These are phyloP conservation scores for Tetradesmus lagerheimii DNA, from an alignment of 139 green algal genomes.

Conservation along the genomic window DNA sequence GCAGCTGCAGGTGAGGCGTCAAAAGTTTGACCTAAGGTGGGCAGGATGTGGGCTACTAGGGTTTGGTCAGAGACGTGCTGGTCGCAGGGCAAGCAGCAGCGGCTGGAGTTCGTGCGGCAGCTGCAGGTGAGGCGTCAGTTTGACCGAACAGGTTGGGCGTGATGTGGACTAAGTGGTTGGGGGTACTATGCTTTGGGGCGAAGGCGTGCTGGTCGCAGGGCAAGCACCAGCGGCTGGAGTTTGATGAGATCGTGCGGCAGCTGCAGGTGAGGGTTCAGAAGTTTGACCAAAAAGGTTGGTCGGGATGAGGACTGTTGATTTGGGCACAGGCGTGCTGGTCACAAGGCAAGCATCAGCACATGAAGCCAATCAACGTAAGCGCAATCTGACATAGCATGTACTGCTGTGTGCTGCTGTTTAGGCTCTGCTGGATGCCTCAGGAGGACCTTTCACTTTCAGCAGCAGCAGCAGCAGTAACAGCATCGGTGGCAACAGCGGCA, in stretches of 20 bases:
- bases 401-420: neutral
- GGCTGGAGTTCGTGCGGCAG: constrained; percentile 4
- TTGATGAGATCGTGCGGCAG: constrained; percentile 17
- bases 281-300: too few relatives aligned
- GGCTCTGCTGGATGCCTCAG: neutral
- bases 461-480: neutral
- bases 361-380: too few relatives aligned
- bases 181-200: too few relatives aligned
- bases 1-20: neutral
- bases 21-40: too few relatives aligned
- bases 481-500: neutral
- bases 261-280: constrained; percentile 19
- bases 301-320: too few relatives aligned
- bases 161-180: too few relatives aligned
- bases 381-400: neutral
- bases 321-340: too few relatives aligned
- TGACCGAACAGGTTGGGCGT: too few relatives aligned
- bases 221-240: neutral
- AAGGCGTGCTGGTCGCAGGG: neutral
- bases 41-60: too few relatives aligned
- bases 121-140: neutral
- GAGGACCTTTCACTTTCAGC: neutral
- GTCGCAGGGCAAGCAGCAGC: neutral
- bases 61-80: neutral
- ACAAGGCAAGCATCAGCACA: neutral